A percentile compares a stretch with the other conserved stretches of the same genome.
Conservation (phyloP, 495 filamentous ascomycete genomes). For the Penicillium paxilli region DNA sequence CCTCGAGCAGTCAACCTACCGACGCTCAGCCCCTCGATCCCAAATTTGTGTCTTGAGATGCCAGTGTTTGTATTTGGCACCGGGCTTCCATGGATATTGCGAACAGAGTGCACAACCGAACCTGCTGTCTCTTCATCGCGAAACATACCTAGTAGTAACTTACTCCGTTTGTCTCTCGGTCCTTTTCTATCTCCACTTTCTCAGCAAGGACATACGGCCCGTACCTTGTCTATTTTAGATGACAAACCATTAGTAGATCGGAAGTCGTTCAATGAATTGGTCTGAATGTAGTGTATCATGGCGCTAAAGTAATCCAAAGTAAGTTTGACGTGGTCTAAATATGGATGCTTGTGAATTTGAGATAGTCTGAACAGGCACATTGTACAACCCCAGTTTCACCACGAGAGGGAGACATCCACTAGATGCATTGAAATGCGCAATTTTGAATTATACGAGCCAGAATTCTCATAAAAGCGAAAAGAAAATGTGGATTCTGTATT, state of each 20-base stretch:
- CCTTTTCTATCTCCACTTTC: not conserved
- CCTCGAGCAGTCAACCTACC: slow-evolving; percentile 11
- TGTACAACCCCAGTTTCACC: slow-evolving; percentile 18
- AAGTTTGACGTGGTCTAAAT: not conserved
- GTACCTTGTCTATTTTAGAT: too few relatives aligned
- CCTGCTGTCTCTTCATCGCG: not conserved
- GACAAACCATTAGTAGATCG: too few relatives aligned
- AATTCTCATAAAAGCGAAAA: not conserved
- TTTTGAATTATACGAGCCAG: not conserved
- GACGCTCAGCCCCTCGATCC: slow-evolving; percentile 19
- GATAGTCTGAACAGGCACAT: slow-evolving; percentile 13
- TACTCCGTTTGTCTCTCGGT: slow-evolving; percentile 6
- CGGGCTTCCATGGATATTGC: not conserved
- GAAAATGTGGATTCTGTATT: too few relatives aligned
- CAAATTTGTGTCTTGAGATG: slow-evolving; percentile 7
- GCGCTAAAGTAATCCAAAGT: too few relatives aligned
- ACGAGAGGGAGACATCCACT: slow-evolving; percentile 2
- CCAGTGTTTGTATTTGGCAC: slow-evolving; percentile 6
- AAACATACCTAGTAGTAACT: not conserved
- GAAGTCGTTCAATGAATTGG: too few relatives aligned
- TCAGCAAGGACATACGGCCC: not conserved
- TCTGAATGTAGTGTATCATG: too few relatives aligned
- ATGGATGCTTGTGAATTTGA: slow-evolving; percentile 15
- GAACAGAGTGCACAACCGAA: slow-evolving; percentile 1
- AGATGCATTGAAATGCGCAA: slow-evolving; percentile 7